phyloP scores from a whole-genome alignment of 176 grass and related monocot species.

The Cymbopogon citratus region DNA sequence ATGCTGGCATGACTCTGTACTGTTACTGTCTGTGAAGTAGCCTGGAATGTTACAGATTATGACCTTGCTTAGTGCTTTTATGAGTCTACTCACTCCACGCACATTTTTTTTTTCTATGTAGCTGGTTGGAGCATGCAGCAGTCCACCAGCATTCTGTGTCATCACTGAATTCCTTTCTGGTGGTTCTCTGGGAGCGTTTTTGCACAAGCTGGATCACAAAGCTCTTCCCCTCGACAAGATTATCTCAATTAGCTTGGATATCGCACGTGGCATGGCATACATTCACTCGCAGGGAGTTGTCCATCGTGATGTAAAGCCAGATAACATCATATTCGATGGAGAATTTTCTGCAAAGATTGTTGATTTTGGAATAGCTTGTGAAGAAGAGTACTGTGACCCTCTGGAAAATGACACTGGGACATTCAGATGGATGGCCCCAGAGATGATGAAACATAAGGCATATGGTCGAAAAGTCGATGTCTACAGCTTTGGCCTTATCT shows the following conservation, averaged over 20 bases:
- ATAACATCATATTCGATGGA: conserved; percentile 78
- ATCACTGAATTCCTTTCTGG: conserved; percentile 79
- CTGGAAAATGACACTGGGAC: conserved; percentile 70
- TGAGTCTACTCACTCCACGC: background rate
- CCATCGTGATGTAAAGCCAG: conserved; percentile 93
- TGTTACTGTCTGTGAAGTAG: no score
- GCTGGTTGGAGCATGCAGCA: conserved; percentile 68
- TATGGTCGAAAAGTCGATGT: conserved; percentile 93
- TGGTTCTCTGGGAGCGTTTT: conserved; percentile 74
- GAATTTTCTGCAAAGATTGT: conserved; percentile 69
- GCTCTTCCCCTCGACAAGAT: conserved; percentile 57
- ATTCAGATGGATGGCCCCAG: conserved; percentile 98
- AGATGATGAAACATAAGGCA: conserved; percentile 69
- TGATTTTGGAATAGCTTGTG: conserved; percentile 88
- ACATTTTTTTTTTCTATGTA: conserved; percentile 30
- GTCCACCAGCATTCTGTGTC: conserved; percentile 68
- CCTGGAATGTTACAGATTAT: no score
- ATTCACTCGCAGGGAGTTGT: conserved; percentile 83
- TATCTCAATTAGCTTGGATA: conserved; percentile 65
- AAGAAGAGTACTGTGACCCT: conserved; percentile 64
- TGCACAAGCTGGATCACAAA: conserved; percentile 79
- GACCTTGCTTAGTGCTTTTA: no score
- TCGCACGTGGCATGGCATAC: conserved; percentile 74
- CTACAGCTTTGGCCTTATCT: conserved; percentile 89
- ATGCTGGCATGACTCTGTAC: no score